phyloP scores from a whole-genome alignment of 2,329 filamentous ascomycete genomes.

The Cladosporium halotolerans region DNA sequence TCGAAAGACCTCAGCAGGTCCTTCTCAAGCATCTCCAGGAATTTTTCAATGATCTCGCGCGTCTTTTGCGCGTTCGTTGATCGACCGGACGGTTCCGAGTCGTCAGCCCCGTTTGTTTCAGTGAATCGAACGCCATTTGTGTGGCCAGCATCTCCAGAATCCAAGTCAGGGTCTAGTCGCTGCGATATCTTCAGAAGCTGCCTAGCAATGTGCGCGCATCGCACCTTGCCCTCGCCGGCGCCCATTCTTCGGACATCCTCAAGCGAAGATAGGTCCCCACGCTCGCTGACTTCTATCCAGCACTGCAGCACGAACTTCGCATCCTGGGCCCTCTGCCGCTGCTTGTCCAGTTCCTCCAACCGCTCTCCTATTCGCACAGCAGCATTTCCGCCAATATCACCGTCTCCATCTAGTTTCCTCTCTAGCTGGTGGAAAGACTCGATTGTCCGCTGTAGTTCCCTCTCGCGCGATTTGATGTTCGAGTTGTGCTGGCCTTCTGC shows the following conservation, averaged over 20 bases:
- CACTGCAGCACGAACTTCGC: conserved; percentile 93
- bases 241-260: conserved; percentile 83
- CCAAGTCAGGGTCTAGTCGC: conserved; percentile 66
- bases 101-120: conserved; percentile 44
- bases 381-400: conserved; percentile 67
- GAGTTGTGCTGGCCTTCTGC: conserved; percentile 89
- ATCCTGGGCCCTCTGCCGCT: conserved; percentile 82
- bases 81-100: conserved; percentile 42
- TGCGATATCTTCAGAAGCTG: conserved; percentile 93
- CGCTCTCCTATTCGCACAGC: conserved; percentile 92
- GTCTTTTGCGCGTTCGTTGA: conserved; percentile 16
- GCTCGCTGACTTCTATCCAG: conserved; percentile 91
- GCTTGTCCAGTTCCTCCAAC: conserved; percentile 88
- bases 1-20: conserved; percentile 95
- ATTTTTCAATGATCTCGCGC: conserved; percentile 89
- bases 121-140: conserved; percentile 25
- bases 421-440: conserved; percentile 88
- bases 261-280: conserved; percentile 76
- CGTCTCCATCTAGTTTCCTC: conserved; percentile 59
- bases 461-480: conserved; percentile 78
- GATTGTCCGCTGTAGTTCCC: conserved; percentile 87
- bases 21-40: conserved; percentile 90
- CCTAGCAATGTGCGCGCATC: conserved; percentile 86
- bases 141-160: conserved; percentile 21
- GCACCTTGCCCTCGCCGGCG: conserved; percentile 83